Percentiles rank a stretch among this genome's conserved stretches.
Conservation (phyloP, 345 rosid genomes). For the Brassica nigra region DNA sequence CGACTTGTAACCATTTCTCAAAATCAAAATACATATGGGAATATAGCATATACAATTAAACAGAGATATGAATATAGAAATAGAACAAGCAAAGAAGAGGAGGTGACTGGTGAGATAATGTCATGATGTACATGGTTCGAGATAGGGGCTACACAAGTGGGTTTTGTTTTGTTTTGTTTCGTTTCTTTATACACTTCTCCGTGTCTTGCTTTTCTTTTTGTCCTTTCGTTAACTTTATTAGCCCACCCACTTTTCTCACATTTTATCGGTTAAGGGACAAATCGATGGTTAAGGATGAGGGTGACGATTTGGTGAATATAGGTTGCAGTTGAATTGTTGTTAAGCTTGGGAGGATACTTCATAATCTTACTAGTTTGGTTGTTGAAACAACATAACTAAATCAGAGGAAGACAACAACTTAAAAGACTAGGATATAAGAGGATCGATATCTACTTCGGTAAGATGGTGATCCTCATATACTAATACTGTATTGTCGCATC, state of each 20-base stretch:
- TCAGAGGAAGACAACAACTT: neutral
- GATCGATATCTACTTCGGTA: neutral
- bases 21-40: neutral
- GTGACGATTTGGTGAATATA: slow-evolving; percentile 3
- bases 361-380: slow-evolving; percentile 7
- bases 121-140: slow-evolving; percentile 36
- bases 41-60: neutral
- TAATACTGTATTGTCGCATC: neutral
- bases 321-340: slow-evolving; percentile 12
- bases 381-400: slow-evolving; percentile 20
- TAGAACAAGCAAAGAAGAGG: slow-evolving; percentile 10
- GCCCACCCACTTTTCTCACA: slow-evolving; percentile 22
- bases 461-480: neutral
- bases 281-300: neutral
- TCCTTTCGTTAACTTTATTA: slow-evolving; percentile 36
- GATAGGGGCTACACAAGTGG: slow-evolving; percentile 44
- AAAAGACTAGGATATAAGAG: neutral
- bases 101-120: slow-evolving; percentile 30
- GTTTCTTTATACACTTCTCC: slow-evolving; percentile 30
- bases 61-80: slow-evolving; percentile 4
- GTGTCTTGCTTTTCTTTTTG: slow-evolving; percentile 33
- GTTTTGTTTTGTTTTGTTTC: slow-evolving; percentile 12
- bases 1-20: neutral
- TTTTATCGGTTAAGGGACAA: slow-evolving; percentile 22
- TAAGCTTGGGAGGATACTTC: slow-evolving; percentile 1